Base-by-base conservation (phyloP, 768 basidiomycete species). In the Termitomyces sp. region DNA sequence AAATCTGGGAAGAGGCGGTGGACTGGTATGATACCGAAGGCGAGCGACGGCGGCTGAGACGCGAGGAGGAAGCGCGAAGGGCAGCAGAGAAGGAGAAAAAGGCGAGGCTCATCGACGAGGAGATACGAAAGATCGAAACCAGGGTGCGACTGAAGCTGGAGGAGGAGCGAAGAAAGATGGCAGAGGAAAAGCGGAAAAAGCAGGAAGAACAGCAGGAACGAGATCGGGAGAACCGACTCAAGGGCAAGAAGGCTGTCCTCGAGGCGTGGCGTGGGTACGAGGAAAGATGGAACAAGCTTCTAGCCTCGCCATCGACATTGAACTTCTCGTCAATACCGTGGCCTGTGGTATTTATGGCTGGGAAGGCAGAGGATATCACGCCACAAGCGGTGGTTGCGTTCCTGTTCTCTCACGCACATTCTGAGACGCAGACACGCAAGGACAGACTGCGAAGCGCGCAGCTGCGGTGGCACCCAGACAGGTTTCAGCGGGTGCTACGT, bases 391-490 rank as follows among this genome's bases (percentile, higher is more conserved):
- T 92, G 49, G 67, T 73, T 20, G 65, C 68, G 48, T 90, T 92
- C 68, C 71, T 93, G 46, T 69, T 89, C 41, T 87, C 86, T 24
- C 76, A 80, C n/a, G 59, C 74, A 16, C 88, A 91, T 69, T 88
- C 88, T 14, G 70, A 72, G 57, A 74, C 72, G 9, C 77, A 81
- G 60, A 74, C 84, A 37, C 77, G 76, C 60, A 88, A 83, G 67
- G 87, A 90, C 55, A 77, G 87, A 57, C 79, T 90, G 58, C 80
- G 83, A 46, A 75, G 69, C 27, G 88, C 87, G 0, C 78, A 88
- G 68, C 79, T 88, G 22, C 77, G 87, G 43, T 92, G 89, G 89
- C 90, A 93, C 66, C 91, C 90, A 3, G 90, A 92, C 69, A 74
- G 88, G 46, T 91, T 91, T 72, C 71, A 79, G 56, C 73, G 86